Base-by-base conservation (phyloP, 2,329 filamentous ascomycete species). In the Chaetothyriales sp. region DNA sequence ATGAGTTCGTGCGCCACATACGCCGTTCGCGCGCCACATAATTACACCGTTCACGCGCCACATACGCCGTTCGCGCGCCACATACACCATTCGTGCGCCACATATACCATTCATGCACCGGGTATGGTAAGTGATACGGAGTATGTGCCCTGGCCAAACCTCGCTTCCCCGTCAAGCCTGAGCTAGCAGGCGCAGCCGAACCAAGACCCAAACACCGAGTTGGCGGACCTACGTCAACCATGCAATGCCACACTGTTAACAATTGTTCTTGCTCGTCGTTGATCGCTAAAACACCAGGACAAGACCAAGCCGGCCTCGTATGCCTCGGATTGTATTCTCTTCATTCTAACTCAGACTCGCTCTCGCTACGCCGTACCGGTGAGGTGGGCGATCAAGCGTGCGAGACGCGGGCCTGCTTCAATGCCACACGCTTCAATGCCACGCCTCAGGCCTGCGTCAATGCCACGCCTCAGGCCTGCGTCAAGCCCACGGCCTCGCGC, bases 401-500 rank as follows among this genome's bases (percentile, higher is more conserved):
- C 33, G 13, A 15, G 33, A 40, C 13, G 15, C 46, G 43, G 49
- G 44, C 15, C 15, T 40, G 33, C 10, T 9, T 15, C 33, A 40
- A 10, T 1, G 33, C 33, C 33, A 62, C 59, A n/a, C n/a, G n/a
- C n/a, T n/a, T n/a, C n/a, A n/a, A n/a, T n/a, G n/a, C n/a, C n/a
- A n/a, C n/a, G n/a, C n/a, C 13, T 40, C 46, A 46, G 49, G 44
- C 15, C 15, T 40, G 33, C 10, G 33, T 15, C 33, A 40, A 10
- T 1, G 33, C 33, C 33, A 62, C 59, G 18, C n/a, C 13, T 40
- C 46, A 46, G 49, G 44, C 15, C 15, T 40, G 33, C 10, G 33
- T 15, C 33, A 40, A 10, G 4, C 10, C 33, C 33, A 62, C 59
- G 18, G 72, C 71, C 62, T 86, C 85, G 10, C 81, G 79, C 1